These are phyloP conservation scores for Verticillium klebahnii DNA, from an alignment of 2,329 filamentous ascomycete species.

Conservation along the genomic window DNA sequence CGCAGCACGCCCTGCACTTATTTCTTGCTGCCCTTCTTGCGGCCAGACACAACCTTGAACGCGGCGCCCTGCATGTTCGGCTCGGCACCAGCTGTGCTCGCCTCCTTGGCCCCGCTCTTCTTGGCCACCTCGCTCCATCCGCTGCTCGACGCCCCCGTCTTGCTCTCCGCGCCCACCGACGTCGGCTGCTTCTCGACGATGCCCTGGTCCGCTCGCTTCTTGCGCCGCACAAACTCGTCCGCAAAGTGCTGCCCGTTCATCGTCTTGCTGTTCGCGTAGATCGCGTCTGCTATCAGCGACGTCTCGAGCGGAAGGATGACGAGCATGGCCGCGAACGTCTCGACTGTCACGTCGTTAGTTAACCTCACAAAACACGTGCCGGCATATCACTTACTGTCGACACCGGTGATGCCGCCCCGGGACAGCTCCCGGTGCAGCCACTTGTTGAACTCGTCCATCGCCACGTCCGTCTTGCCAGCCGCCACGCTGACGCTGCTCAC, in stretches of 20 bases:
- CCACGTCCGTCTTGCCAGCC: conserved; percentile 40
- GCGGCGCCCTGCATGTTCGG: conserved; percentile 46
- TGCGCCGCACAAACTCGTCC: conserved; percentile 89
- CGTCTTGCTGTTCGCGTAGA: conserved; percentile 81
- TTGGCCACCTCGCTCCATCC: conserved; percentile 98
- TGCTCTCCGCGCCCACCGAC: conserved; percentile 44
- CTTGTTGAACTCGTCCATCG: conserved; percentile 89
- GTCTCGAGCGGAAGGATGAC: conserved; percentile 71
- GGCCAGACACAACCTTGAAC: conserved; percentile 87
- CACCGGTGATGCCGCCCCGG: conserved; percentile 58
- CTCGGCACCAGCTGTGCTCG: conserved; percentile 30
- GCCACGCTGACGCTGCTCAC: conserved; percentile 41
- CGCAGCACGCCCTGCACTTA: not conserved
- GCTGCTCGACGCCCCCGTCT: conserved; percentile 44
- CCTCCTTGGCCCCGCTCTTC: conserved; percentile 63
- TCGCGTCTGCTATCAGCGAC: conserved; percentile 81
- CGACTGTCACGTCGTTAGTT: conserved; percentile 50
- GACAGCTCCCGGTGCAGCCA: conserved; percentile 80
- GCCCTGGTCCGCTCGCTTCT: conserved; percentile 89
- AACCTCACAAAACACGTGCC: not conserved
- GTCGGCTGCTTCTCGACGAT: conserved; percentile 68
- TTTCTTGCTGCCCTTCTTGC: conserved; percentile 87
- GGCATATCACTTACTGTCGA: conserved; percentile 41
- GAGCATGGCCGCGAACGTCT: conserved; percentile 74
- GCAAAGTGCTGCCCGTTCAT: conserved; percentile 92